Conservation (phyloP, 2,329 filamentous ascomycete genomes). For the Calycina herbarum region DNA sequence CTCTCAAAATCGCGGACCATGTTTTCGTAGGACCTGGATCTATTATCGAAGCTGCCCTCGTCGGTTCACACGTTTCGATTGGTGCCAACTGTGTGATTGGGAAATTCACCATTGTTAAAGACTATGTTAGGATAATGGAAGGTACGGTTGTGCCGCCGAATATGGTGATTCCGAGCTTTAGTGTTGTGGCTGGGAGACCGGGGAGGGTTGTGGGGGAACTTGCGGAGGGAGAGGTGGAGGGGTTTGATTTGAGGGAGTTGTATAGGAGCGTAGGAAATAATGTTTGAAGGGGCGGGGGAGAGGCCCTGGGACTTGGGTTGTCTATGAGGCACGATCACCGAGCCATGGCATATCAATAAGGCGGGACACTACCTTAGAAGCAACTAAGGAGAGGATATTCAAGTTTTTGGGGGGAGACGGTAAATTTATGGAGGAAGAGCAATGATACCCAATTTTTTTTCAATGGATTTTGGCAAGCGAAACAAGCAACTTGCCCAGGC, state of each 20-base stretch:
- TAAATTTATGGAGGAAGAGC: not conserved
- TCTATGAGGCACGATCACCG: not conserved
- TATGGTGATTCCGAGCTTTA: conserved; percentile 92
- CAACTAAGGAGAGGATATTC: not conserved
- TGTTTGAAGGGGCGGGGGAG: not conserved
- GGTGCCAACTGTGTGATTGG: conserved; percentile 75
- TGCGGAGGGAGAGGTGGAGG: conserved; percentile 66
- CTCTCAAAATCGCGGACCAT: conserved; percentile 90
- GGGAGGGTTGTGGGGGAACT: conserved; percentile 81
- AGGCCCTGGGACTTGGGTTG: not conserved
- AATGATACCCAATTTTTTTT: conserved; percentile 1
- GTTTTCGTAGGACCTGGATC: conserved; percentile 79
- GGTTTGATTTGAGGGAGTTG: conserved; percentile 63
- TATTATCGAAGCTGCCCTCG: conserved; percentile 77
- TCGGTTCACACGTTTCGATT: conserved; percentile 85
- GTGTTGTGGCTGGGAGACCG: conserved; percentile 81
- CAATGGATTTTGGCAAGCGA: not conserved
- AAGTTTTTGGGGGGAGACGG: not conserved
- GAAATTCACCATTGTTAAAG: conserved; percentile 88
- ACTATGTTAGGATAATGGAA: conserved; percentile 86
- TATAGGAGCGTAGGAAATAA: conserved; percentile 63
- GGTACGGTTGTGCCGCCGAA: conserved; percentile 79
- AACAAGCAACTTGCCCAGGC: not conserved
- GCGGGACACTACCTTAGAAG: not conserved
- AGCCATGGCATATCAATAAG: not conserved